Evolutionary conservation across 2,329 filamentous ascomycete genomes (phyloP).

Genomic region (Achaetomium macrosporum): DNA sequence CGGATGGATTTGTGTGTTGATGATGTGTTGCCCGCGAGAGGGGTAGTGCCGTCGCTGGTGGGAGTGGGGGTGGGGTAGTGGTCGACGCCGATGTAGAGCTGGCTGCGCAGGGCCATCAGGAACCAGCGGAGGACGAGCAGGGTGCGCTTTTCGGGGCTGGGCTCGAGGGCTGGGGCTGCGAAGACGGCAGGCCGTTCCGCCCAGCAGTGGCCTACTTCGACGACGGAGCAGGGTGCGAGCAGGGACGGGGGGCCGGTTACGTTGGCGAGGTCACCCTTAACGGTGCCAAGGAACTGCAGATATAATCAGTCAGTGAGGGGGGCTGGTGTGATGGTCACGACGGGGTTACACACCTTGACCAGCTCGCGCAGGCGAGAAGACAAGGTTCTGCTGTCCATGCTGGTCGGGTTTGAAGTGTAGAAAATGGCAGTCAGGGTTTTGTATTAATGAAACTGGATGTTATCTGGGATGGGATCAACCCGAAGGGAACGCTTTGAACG

Average conservation of each 20-base stretch:
- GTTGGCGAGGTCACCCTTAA: conserved; percentile 47
- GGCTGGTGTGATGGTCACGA: neutral
- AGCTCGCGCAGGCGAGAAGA: conserved; percentile 30
- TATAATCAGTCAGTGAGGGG: neutral
- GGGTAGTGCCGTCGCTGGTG: neutral
- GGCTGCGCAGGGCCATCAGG: conserved; percentile 40
- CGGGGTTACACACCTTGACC: conserved; percentile 25
- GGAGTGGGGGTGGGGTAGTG: neutral
- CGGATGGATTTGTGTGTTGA: conserved; percentile 38
- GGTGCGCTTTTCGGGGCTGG: conserved; percentile 38
- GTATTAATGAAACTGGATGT: too few species aligned
- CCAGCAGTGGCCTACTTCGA: conserved; percentile 48
- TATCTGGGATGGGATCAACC: too few species aligned
- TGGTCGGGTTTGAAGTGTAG: neutral
- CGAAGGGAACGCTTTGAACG: too few species aligned
- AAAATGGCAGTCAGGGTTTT: neutral
- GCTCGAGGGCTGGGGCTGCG: conserved; percentile 41
- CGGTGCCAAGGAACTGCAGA: conserved; percentile 30
- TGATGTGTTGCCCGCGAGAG: neutral
- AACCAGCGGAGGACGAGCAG: conserved; percentile 44
- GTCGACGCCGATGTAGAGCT: conserved; percentile 44
- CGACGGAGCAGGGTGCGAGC: conserved; percentile 43
- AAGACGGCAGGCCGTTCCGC: conserved; percentile 43
- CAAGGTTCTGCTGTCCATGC: conserved; percentile 27
- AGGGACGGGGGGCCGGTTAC: conserved; percentile 47